Evolutionary conservation across 192 early-diverging fungal species (phyloP).

Genomic region (Physocladia obscura): DNA sequence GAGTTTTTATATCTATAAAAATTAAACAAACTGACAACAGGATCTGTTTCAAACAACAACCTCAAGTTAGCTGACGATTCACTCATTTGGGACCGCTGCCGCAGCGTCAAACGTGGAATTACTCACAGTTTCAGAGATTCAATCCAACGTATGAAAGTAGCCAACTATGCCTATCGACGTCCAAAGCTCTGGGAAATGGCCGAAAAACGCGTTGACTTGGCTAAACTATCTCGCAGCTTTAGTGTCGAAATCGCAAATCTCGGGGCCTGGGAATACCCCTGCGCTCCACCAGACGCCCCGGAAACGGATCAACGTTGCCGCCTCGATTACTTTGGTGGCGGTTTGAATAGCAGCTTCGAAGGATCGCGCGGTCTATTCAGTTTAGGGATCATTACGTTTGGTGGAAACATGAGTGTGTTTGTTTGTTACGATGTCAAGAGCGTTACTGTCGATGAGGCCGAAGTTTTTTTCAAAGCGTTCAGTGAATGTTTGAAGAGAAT

Average conservation of each 20-base stretch:
- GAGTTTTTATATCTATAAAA: not conserved
- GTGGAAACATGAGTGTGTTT: constrained; percentile 40
- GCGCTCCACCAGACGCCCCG: constrained; percentile 29
- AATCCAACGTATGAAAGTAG: constrained; percentile 46
- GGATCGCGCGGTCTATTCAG: constrained; percentile 50
- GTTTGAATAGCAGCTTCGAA: constrained; percentile 45
- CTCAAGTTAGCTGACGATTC: constrained; percentile 33
- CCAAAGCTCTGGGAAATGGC: constrained; percentile 41
- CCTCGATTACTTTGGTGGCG: constrained; percentile 41
- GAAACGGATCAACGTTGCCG: constrained; percentile 11
- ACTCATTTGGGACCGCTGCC: constrained; percentile 47
- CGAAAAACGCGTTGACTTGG: constrained; percentile 39
- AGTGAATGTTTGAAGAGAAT: constrained; percentile 25
- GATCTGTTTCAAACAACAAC: constrained; percentile 38
- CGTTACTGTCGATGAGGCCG: constrained; percentile 42
- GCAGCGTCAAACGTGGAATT: constrained; percentile 36
- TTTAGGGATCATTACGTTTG: constrained; percentile 48
- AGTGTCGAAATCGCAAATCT: constrained; percentile 52
- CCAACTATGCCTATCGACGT: constrained; percentile 47
- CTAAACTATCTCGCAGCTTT: constrained; percentile 37
- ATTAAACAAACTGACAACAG: not conserved
- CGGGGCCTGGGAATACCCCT: constrained; percentile 52
- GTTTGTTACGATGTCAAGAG: constrained; percentile 37
- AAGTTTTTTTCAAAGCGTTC: constrained; percentile 41
- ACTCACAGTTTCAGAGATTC: constrained; percentile 23